Conservation (phyloP, 306 rosid genomes). For the Prunus armeniaca region DNA sequence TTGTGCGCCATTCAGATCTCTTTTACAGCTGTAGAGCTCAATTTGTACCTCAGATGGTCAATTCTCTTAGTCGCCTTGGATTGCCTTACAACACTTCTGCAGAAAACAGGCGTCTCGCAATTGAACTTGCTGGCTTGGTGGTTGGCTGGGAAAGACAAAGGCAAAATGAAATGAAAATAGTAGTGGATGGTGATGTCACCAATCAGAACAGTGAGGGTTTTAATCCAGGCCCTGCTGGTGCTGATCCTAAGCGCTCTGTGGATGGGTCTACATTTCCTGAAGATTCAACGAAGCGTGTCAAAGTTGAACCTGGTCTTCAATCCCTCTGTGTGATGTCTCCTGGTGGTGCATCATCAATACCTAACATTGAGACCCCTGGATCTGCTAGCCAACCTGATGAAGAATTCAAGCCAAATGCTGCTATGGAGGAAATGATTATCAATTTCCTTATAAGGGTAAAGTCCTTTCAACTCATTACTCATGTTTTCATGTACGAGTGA, state of each 20-base stretch:
- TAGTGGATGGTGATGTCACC: constrained; percentile 61
- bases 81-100: constrained; percentile 89
- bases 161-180: constrained; percentile 87
- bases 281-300: constrained; percentile 86
- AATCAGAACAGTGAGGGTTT: constrained; percentile 67
- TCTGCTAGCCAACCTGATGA: constrained; percentile 92
- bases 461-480: constrained; percentile 31
- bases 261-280: constrained; percentile 88
- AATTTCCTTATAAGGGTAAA: constrained; percentile 90
- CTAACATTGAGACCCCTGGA: constrained; percentile 94
- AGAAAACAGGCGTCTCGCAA: constrained; percentile 96
- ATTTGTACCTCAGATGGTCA: constrained; percentile 99
- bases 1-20: constrained; percentile 98
- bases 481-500: constrained; percentile 15
- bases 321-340: constrained; percentile 93
- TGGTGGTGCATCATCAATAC: constrained; percentile 89
- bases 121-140: constrained; percentile 99
- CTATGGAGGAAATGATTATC: constrained; percentile 99
- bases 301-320: constrained; percentile 96
- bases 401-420: constrained; percentile 99
- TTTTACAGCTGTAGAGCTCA: constrained; percentile 99
- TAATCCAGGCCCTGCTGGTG: constrained; percentile 51
- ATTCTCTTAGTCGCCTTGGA: constrained; percentile 98
- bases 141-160: constrained; percentile 99
- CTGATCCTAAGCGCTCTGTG: constrained; percentile 73